A percentile compares a stretch with the other conserved stretches of the same genome.
Evolutionary conservation across 2,329 filamentous ascomycete species (phyloP).

Genomic region (Emericellopsis cladophorae): DNA sequence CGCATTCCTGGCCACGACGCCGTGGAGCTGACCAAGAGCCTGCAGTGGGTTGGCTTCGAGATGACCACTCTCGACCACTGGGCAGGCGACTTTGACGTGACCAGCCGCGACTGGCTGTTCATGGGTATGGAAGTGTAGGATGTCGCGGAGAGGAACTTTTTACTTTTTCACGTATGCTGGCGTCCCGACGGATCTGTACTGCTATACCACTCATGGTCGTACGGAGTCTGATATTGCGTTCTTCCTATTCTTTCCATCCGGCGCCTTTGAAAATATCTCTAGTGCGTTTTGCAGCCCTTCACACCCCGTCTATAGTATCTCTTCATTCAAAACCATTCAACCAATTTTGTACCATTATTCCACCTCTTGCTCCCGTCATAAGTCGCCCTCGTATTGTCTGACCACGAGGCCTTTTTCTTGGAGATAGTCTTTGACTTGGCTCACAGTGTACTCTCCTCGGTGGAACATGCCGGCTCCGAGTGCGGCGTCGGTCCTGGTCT

Average conservation of each 20-base stretch:
- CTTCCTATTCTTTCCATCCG: constrained; percentile 2
- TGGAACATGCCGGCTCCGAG: constrained; percentile 97
- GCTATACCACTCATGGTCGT: constrained; percentile 1
- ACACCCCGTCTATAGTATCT: constrained; percentile 1
- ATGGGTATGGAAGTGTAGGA: constrained; percentile 72
- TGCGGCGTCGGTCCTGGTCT: constrained; percentile 82
- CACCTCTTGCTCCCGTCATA: constrained; percentile 3
- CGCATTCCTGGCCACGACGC: constrained; percentile 47
- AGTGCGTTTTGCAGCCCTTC: too few relatives aligned
- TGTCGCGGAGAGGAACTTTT: too few relatives aligned
- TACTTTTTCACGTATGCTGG: too few relatives aligned
- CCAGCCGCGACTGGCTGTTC: constrained; percentile 73
- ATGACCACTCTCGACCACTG: constrained; percentile 70
- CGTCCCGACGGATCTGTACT: constrained; percentile 3
- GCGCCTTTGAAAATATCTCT: background rate
- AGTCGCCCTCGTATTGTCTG: constrained; percentile 57
- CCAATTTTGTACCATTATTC: background rate
- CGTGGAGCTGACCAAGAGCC: constrained; percentile 61
- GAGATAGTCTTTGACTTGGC: constrained; percentile 81
- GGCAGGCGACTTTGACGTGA: constrained; percentile 48
- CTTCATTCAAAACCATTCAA: too few relatives aligned
- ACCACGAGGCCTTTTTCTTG: constrained; percentile 60
- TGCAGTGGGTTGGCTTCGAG: constrained; percentile 90
- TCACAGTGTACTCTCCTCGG: constrained; percentile 85
- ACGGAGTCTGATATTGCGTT: background rate